Conservation (phyloP, 768 basidiomycete genomes). For the Tubosaeta sp. region DNA sequence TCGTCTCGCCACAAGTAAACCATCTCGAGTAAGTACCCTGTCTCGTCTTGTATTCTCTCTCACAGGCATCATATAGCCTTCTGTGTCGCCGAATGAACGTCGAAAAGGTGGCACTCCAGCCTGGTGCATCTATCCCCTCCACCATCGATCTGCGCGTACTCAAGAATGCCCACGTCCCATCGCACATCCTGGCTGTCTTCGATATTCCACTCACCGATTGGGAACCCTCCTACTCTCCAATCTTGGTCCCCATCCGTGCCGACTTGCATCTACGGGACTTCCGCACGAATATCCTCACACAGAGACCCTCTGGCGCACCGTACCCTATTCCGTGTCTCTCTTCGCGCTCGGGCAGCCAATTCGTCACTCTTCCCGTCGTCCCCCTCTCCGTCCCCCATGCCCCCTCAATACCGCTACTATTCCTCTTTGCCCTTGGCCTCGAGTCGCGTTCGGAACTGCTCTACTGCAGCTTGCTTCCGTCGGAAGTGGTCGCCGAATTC, state of each 20-base stretch:
- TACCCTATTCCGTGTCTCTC: slow-evolving; percentile 29
- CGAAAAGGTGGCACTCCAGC: slow-evolving; percentile 18
- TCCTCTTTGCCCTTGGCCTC: slow-evolving; percentile 55
- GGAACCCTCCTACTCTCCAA: slow-evolving; percentile 32
- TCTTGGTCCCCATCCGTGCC: slow-evolving; percentile 52
- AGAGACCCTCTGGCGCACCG: slow-evolving; percentile 30
- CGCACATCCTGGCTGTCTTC: slow-evolving; percentile 52
- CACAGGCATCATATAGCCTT: slow-evolving; percentile 19
- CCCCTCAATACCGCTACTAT: slow-evolving; percentile 49
- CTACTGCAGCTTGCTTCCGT: slow-evolving; percentile 51
- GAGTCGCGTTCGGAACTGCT: slow-evolving; percentile 46
- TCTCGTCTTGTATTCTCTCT: background rate
- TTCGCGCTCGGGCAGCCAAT: slow-evolving; percentile 19
- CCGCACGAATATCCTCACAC: slow-evolving; percentile 33
- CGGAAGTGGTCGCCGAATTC: slow-evolving; percentile 49
- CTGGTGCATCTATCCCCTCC: slow-evolving; percentile 33
- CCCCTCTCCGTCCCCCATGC: slow-evolving; percentile 47
- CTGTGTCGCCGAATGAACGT: slow-evolving; percentile 35
- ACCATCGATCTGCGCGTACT: slow-evolving; percentile 47
- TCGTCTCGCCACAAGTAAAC: slow-evolving; percentile 17
- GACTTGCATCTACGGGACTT: slow-evolving; percentile 41
- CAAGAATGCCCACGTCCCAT: slow-evolving; percentile 46
- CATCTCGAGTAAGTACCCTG: slow-evolving; percentile 26
- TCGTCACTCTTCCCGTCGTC: slow-evolving; percentile 52
- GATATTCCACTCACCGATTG: slow-evolving; percentile 28